phyloP scores from a whole-genome alignment of 495 filamentous ascomycete species.

The Aspergillus wentii region DNA sequence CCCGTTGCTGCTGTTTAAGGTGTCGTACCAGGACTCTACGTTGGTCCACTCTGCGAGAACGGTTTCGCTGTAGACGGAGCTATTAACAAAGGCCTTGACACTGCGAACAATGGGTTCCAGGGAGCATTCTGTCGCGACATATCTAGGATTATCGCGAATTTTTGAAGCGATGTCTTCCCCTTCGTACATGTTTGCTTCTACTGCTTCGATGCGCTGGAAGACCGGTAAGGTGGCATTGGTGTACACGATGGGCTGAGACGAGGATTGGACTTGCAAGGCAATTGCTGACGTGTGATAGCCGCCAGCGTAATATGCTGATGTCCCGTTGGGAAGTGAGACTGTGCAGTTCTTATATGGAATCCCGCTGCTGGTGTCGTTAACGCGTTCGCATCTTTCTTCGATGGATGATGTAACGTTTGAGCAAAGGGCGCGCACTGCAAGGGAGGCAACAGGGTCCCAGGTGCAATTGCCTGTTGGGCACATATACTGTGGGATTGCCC shows the following conservation, averaged over 20 bases:
- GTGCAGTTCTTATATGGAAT: not conserved
- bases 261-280: no score
- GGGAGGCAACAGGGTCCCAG: conserved; percentile 7
- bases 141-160: not conserved
- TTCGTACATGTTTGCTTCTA: not conserved
- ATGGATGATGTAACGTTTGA: conserved; percentile 7
- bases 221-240: not conserved
- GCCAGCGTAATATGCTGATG: not conserved
- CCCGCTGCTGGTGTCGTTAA: no score
- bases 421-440: conserved; percentile 4
- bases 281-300: not conserved
- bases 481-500: conserved; percentile 7
- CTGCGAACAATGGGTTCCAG: conserved; percentile 7
- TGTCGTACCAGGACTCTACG: no score
- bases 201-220: conserved; percentile 1
- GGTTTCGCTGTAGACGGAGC: not conserved
- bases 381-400: no score
- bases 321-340: not conserved
- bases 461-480: conserved; percentile 11
- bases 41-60: conserved; percentile 3
- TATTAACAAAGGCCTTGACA: not conserved
- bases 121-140: conserved; percentile 7
- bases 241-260: no score
- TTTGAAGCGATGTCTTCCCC: no score
- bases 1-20: no score